Percentiles rank a stretch among this genome's conserved stretches.
Conservation (phyloP, 495 filamentous ascomycete genomes). For the Usnea hakonensis region DNA sequence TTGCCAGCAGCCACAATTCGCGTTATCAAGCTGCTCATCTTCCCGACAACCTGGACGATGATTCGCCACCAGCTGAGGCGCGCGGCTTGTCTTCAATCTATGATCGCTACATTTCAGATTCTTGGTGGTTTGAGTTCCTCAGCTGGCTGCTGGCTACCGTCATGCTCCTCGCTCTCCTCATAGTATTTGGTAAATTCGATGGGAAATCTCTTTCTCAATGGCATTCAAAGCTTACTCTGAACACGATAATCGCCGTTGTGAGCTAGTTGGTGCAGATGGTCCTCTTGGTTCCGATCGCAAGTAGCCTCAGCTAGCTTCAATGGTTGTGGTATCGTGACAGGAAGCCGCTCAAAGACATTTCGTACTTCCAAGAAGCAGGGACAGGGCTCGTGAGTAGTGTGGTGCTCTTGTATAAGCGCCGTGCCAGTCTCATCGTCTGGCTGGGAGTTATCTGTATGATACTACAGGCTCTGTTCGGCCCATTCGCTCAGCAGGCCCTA, state of each 20-base stretch:
- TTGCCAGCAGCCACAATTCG: no score
- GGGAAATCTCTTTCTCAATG: background rate
- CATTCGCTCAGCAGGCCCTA: constrained; percentile 2
- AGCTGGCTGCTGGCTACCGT: background rate
- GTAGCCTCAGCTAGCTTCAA: background rate
- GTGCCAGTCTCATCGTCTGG: background rate
- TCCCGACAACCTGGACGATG: no score
- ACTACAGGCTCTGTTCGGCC: background rate
- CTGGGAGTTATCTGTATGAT: background rate
- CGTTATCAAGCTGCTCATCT: no score
- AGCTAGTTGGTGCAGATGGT: background rate
- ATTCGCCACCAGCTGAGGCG: no score
- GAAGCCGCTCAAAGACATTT: background rate
- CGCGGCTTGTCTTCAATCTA: background rate
- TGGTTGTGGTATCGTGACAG: background rate
- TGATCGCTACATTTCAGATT: background rate
- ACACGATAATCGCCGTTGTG: constrained; percentile 2
- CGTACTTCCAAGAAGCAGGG: background rate
- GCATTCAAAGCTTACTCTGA: background rate
- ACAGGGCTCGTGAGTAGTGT: background rate
- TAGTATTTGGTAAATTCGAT: background rate
- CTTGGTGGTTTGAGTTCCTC: background rate
- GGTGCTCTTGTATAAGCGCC: background rate
- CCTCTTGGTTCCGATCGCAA: background rate
- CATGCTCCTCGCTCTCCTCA: background rate